Base-by-base conservation (phyloP, 2,329 filamentous ascomycete genomes). In the Fusarium aywerte region DNA sequence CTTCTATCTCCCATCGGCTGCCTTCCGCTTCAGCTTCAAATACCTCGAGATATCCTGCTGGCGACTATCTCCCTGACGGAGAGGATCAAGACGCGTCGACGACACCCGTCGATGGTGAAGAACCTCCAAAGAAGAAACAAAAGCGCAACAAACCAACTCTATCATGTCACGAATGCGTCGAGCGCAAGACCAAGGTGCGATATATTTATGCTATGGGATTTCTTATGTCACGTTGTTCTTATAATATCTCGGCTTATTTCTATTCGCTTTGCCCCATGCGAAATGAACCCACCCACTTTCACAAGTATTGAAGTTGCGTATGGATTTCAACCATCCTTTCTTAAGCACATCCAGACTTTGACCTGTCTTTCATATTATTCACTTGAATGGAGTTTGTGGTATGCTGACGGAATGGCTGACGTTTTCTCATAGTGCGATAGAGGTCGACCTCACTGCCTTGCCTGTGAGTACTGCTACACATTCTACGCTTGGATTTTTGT, bases 71-170 rank as follows among this genome's bases (percentile, higher is more conserved):
- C 23, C 57, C 51, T 32, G 69, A 70, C 38, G 54, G 31, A 32
- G 64, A 69, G 33, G 73, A 75, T 25, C 59, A 62, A 25, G 68
- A 73, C 62, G 68, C 45, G n/a, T 59, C 58, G 8, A 69, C 61
- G 53, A 62, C 58, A 8, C 40, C 56, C 4, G 56, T 67, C 11
- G 69, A 70, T 58, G 73, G 65, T n/a, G 76, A 76, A 33, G 78
- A 81, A 40, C 83, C 81, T n/a, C 75, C 80, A 12, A 84, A 80
- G 76, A 92, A 91, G 81, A 92, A 91, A 79, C 91, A 94, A 80
- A 93, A 91, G 81, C 87, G 92, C 45, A 95, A 95, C 79, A 95
- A 95, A 77, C 92, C 92, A 5, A 94, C 91, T 2, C 76, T 94
- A 65, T 92, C 90, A 47, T 94, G 92, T 73, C 86, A 89, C 64